phyloP scores from a whole-genome alignment of 78 protist genomes.

The Isochrysis galbana region DNA sequence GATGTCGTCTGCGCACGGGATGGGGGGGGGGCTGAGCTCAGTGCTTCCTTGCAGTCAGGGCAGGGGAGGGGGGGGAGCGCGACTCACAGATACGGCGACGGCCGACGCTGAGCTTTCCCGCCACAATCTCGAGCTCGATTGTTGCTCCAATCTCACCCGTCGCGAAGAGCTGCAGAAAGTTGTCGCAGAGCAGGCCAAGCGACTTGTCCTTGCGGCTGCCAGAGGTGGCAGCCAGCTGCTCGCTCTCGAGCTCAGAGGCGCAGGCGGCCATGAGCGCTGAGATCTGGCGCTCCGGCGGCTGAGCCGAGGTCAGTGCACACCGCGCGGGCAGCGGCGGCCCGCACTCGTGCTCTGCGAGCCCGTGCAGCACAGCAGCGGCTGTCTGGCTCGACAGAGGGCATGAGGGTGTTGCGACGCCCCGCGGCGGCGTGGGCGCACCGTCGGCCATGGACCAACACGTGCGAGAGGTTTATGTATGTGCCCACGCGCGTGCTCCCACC shows the following conservation, averaged over 20 bases:
- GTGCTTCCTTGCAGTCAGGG: no score
- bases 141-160: no score
- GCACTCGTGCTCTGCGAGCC: not conserved
- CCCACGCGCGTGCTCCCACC: no score
- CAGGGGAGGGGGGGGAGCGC: not conserved
- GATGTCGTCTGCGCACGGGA: not conserved
- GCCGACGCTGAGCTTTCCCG: not conserved
- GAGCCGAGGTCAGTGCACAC: not conserved
- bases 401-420: no score
- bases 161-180: not conserved
- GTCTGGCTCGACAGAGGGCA: no score
- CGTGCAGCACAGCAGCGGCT: not conserved
- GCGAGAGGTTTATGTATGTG: no score
- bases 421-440: no score
- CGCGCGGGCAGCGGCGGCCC: not conserved
- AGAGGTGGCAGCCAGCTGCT: no score
- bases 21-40: not conserved
- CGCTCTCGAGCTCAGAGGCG: no score
- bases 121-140: not conserved
- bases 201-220: slow-evolving; percentile 3
- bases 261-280: no score
- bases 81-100: not conserved
- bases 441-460: no score
- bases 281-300: not conserved
- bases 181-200: slow-evolving; percentile 17